Evolutionary conservation across 306 rosid genomes (phyloP), one percentile per base, ranked within the genome.

Genomic region (Castanea sativa): DNA sequence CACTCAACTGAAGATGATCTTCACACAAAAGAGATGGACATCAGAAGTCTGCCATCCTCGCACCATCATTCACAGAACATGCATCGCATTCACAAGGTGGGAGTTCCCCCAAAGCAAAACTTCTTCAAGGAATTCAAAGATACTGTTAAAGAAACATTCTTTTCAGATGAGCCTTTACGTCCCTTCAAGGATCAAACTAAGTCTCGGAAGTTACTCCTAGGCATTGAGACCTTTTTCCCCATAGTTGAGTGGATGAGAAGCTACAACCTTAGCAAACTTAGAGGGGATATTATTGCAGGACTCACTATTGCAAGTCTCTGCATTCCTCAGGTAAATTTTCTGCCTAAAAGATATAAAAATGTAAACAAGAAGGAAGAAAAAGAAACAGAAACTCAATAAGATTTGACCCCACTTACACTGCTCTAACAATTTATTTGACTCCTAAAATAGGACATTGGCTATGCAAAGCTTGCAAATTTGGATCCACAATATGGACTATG

Each of bases 291-390:
- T 21, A 84, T 95, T 65, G 78, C 99, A 75, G 98, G 99, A 67
- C 89, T 95, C 67, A 95, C 99, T 56, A 95, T 95, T 87, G 99
- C 99, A 69, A 95, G 99, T 82, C 92, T 95, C 78, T 92, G 98
- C 89, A 92, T 95, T 77, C 99, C 99, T 85, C 97, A 94, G 97
- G 99, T 91, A 81, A 77, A 35, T 75, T 81, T 57, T 23, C 83
- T 70, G 79, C 71, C 33, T 75, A 65, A 41, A 38, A 7, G 0
- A 52, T 73, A 43, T 57, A 72, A 3, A 81, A 21, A 15, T 14
- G 45, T 68, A 43, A n/a, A 20, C 18, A 41, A 68, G 71, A 73
- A 69, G 41, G 75, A 33, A 69, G 70, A 10, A 12, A 49, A 35
- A 23, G 41, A 16, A n/a, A 4, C 29, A 38, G 13, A 59, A 19